phyloP scores from a whole-genome alignment of 2,329 filamentous ascomycete genomes.

The Aquanectria penicillioides region DNA sequence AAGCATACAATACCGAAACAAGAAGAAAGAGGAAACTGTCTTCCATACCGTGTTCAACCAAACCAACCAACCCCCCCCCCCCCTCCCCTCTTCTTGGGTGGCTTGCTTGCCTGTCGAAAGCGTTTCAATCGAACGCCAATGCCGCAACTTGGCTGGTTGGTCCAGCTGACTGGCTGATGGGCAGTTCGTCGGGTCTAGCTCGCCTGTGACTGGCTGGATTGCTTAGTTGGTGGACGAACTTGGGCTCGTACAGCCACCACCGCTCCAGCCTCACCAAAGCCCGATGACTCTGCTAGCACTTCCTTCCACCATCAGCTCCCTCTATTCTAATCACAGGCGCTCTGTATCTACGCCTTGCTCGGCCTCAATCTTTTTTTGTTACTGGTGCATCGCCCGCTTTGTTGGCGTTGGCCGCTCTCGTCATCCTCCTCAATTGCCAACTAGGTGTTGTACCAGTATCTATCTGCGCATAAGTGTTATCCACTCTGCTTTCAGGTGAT shows the following conservation, averaged over 20 bases:
- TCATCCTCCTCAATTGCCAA: constrained; percentile 6
- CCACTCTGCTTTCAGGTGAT: constrained; percentile 13
- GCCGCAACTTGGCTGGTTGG: background rate
- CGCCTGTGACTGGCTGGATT: constrained; percentile 7
- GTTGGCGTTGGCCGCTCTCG: constrained; percentile 13
- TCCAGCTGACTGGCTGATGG: constrained; percentile 11
- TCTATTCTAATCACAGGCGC: background rate
- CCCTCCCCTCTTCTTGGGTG: background rate
- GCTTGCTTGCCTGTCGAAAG: background rate
- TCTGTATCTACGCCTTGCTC: background rate
- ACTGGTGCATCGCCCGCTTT: background rate
- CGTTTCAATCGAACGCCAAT: background rate
- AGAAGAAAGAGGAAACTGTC: too few species aligned
- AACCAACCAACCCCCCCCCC: too few species aligned
- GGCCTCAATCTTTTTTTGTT: background rate
- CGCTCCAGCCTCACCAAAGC: constrained; percentile 14
- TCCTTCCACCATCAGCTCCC: background rate
- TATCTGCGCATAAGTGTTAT: too few species aligned
- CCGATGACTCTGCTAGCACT: background rate
- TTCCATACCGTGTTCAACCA: too few species aligned
- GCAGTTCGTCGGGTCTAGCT: background rate
- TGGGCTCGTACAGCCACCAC: constrained; percentile 22
- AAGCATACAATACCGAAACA: too few species aligned
- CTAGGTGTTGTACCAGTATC: too few species aligned
- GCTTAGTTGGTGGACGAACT: background rate